These are phyloP conservation scores for Cicer judaicum DNA, from an alignment of 306 rosid species.

Conservation along the genomic window DNA sequence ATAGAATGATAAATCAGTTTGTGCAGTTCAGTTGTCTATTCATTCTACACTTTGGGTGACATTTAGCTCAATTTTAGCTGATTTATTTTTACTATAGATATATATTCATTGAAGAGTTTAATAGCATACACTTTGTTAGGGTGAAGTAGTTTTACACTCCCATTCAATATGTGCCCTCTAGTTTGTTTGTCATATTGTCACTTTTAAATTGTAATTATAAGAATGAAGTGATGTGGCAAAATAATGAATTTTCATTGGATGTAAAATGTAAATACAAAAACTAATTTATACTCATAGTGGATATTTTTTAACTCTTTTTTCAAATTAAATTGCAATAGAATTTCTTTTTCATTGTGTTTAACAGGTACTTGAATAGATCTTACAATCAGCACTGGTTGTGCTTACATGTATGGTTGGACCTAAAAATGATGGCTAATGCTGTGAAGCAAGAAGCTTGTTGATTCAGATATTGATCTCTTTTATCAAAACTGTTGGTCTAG, in stretches of 20 bases:
- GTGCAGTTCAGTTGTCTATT: not conserved
- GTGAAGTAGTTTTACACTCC: too few relatives aligned
- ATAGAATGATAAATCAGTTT: not conserved
- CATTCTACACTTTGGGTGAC: not conserved
- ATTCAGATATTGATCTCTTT: not conserved
- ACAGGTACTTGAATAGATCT: constrained; percentile 47
- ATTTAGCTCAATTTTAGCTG: not conserved
- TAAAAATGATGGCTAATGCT: constrained; percentile 39
- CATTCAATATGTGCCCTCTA: too few relatives aligned
- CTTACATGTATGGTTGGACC: constrained; percentile 4
- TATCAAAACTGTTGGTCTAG: constrained; percentile 8
- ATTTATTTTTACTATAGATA: too few relatives aligned
- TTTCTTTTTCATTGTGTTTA: constrained; percentile 9
- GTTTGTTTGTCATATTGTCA: too few relatives aligned
- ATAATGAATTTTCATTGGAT: too few relatives aligned
- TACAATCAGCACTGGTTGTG: constrained; percentile 25
- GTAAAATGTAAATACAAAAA: too few relatives aligned
- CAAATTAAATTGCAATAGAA: not conserved
- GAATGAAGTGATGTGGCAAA: too few relatives aligned
- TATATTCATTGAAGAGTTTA: too few relatives aligned
- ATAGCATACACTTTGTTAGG: too few relatives aligned
- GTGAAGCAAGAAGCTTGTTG: constrained; percentile 42
- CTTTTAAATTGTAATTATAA: too few relatives aligned
- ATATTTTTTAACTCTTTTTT: too few relatives aligned
- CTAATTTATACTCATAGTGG: too few relatives aligned